Evolutionary conservation across 768 basidiomycete genomes (phyloP), one percentile per base, ranked within the genome.

Genomic region (Leccinum rimulosum): DNA sequence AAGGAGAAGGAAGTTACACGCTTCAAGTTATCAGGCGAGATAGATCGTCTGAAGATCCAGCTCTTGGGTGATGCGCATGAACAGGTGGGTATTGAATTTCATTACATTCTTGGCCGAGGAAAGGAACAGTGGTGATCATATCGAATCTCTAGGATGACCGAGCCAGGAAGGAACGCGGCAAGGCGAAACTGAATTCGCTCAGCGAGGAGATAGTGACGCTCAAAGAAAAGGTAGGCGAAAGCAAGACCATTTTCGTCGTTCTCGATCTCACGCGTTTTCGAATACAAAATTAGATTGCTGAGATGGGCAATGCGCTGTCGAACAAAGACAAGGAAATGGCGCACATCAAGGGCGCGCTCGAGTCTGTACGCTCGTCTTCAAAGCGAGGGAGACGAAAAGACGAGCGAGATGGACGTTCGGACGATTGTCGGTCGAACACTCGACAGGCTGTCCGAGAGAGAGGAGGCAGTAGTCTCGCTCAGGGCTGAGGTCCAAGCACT

Each of bases 1-100:
- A 94, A 93, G 70, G 94, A 97, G 75, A 92, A 89, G 66, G 85
- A 94, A 71, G 89, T 93, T 2, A 68, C 84, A 2, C 84, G 87
- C 56, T 79, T 95, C 2, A 22, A 22, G 22, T 22, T 22, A 22
- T 86, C 87, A 68, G 80, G 80, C 4, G 89, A 94, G 66, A 73
- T 95, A 19, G 88, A 87, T 56, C 78, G 80, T 17, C 73, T 86
- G 63, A 85, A 82, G 64, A 75, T 77, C 5, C 81, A 84, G 68
- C 83, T 82, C 69, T 84, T 84, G 5, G 71, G 64, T 27, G 87
- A 88, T 51, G 71, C 72, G 2, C 76, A 81, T 27, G 88, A 91
- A 62, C 79, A 80, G 43, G 90, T 91, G 64, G 53, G 86, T 36
- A 22, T 45, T 22, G 3, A 12, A 19, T 17, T 9, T 17, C 17